Percentiles rank a stretch among this genome's conserved stretches.
phyloP scores from a whole-genome alignment of 176 grass and related monocot species.

The Neostapfia colusana region DNA sequence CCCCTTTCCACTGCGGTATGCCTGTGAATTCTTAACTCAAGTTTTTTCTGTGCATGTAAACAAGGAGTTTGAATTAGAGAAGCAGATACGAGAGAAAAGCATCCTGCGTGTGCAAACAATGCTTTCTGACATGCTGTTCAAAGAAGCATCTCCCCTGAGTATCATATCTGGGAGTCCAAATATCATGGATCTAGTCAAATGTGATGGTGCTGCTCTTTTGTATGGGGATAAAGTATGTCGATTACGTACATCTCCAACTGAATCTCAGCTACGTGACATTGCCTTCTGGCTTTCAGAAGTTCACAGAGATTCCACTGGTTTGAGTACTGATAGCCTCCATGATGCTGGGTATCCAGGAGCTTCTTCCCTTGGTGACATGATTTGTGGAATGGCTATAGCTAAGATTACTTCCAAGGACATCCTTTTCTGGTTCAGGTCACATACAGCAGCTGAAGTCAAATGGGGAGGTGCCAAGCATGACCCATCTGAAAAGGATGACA shows the following conservation, averaged over 20 bases:
- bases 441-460: constrained; percentile 76
- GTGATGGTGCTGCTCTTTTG: constrained; percentile 80
- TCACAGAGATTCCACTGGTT: constrained; percentile 89
- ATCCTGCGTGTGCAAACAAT: constrained; percentile 81
- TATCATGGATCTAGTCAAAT: constrained; percentile 91
- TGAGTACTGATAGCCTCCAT: constrained; percentile 87
- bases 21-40: constrained; percentile 89
- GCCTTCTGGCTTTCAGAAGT: constrained; percentile 75
- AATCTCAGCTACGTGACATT: constrained; percentile 70
- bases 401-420: constrained; percentile 83
- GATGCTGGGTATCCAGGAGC: constrained; percentile 93
- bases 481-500: constrained; percentile 68
- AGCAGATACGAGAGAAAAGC: constrained; percentile 83
- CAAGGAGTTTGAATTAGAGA: constrained; percentile 87
- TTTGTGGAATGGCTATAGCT: constrained; percentile 89
- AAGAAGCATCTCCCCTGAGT: constrained; percentile 69
- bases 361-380: constrained; percentile 59
- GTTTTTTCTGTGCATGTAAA: constrained; percentile 94
- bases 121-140: constrained; percentile 78
- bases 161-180: constrained; percentile 76
- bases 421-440: constrained; percentile 91
- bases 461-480: constrained; percentile 97
- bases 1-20: constrained; percentile 91
- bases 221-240: constrained; percentile 74
- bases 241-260: constrained; percentile 59